Evolutionary conservation across 129 eudicot genomes (phyloP).

Genomic region (Flaveria linearis): DNA sequence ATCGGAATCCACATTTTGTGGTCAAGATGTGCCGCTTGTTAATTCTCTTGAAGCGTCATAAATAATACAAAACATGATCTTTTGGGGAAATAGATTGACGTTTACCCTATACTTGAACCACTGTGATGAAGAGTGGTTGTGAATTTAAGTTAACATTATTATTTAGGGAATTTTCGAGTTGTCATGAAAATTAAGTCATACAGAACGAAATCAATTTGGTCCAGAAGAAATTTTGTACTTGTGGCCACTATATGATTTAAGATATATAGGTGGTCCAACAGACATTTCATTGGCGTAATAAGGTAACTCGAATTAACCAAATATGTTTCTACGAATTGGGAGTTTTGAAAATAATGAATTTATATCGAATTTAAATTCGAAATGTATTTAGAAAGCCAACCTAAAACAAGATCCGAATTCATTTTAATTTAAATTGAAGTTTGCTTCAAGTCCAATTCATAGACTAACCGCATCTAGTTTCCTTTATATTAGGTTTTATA

Average conservation of each 20-base stretch:
- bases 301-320: not conserved
- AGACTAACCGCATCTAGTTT: too few relatives aligned
- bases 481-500: too few relatives aligned
- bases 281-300: not conserved
- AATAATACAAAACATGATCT: too few relatives aligned
- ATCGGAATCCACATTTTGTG: not conserved
- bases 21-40: not conserved
- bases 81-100: conserved; percentile 10
- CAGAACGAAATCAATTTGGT: conserved; percentile 13
- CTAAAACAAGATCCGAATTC: too few relatives aligned
- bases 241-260: conserved; percentile 23
- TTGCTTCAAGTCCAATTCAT: too few relatives aligned
- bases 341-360: too few relatives aligned
- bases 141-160: conserved; percentile 28
- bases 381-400: too few relatives aligned
- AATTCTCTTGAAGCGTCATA: not conserved
- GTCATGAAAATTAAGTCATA: conserved; percentile 30
- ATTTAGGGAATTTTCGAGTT: conserved; percentile 30
- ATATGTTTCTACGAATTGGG: too few relatives aligned
- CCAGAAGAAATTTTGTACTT: not conserved
- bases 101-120: conserved; percentile 17
- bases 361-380: too few relatives aligned
- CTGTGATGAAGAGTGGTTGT: conserved; percentile 22
- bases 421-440: too few relatives aligned
- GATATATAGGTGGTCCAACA: not conserved